Base-by-base conservation (phyloP, 2,329 filamentous ascomycete genomes). In the Ciborinia camelliae region DNA sequence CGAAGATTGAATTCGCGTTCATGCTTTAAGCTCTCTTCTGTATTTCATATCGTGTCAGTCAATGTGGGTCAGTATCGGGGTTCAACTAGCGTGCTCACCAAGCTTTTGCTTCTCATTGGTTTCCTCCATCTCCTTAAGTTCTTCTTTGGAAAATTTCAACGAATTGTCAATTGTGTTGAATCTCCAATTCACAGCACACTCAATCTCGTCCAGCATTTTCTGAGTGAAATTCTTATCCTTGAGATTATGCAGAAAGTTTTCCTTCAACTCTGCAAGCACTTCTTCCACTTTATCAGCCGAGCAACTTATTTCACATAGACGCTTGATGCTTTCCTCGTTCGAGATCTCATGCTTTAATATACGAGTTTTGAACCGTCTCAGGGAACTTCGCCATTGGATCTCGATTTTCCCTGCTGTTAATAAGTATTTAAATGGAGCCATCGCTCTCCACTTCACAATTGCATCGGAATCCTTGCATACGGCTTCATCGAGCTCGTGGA, bases 201-300 rank as follows among this genome's bases (percentile, higher is more conserved):
- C 18, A 14, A 28, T 52, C 4, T 52, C 26, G 0, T 52, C 45
- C 7, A 43, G 26, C 15, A 52, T 62, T 9, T 32, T 15, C 14
- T 23, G 26, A 6, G 32, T 28, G 15, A 26, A 18, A 28, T 0
- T 4, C 12, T 41, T 15, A 41, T 52, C 18, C 30, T 39, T 30
- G n/a, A 41, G 32, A n/a, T 39, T 15, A 10, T 18, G 47, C 26
- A 32, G 2, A 9, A 52, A 62, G 26, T 8, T 62, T 26, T 32
- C 35, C 32, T 32, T 26, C 35, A 43, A 41, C 18, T 52, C 47
- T n/a, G n/a, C 35, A 4, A 50, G 37, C 45, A 37, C 18, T 51
- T 50, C 9, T 26, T 62, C 58, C 47, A 62, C n/a, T 26, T 62
- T 43, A 30, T 62, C 58, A 18, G 52, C 35, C 0, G 58, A 48